Percentiles rank a stretch among this genome's conserved stretches.
Conservation (phyloP, 306 rosid genomes). For the Styphnolobium japonicum region DNA sequence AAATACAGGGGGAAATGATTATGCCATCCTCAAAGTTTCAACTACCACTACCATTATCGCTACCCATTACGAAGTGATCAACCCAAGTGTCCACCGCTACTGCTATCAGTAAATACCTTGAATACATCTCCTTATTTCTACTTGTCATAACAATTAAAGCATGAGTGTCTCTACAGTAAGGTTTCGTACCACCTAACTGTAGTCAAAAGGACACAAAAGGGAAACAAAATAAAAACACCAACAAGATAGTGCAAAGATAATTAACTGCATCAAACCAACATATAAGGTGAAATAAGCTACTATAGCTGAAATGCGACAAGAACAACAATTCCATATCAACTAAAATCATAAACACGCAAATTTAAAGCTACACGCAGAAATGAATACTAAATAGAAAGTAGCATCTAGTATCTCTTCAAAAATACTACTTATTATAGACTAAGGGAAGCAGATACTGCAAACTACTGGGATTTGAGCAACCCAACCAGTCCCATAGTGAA, state of each 20-base stretch:
- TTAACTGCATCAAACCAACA: conserved; percentile 60
- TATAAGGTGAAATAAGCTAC: conserved; percentile 46
- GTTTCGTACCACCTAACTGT: conserved; percentile 31
- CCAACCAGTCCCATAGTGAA: conserved; percentile 89
- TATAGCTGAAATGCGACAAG: conserved; percentile 65
- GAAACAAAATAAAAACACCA: conserved; percentile 15
- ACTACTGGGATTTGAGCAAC: conserved; percentile 92
- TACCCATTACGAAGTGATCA: conserved; percentile 78
- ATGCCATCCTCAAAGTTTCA: conserved; percentile 94
- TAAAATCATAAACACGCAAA: conserved; percentile 66
- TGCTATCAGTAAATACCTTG: conserved; percentile 67
- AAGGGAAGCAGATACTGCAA: conserved; percentile 82
- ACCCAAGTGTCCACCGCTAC: conserved; percentile 78
- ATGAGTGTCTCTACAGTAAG: conserved; percentile 39
- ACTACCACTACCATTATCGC: conserved; percentile 92
- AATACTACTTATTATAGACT: conserved; percentile 86
- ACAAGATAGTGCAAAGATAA: conserved; percentile 30
- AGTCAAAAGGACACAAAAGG: background rate
- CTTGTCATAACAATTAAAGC: conserved; percentile 41
- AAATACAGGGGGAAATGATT: conserved; percentile 99
- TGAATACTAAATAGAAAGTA: conserved; percentile 61
- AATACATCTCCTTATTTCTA: conserved; percentile 66
- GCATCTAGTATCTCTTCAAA: conserved; percentile 70
- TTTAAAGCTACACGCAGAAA: conserved; percentile 72
- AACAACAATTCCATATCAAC: conserved; percentile 53